phyloP scores from a whole-genome alignment of 1,284 basidiomycete genomes.

The Retiboletus flavoniger region DNA sequence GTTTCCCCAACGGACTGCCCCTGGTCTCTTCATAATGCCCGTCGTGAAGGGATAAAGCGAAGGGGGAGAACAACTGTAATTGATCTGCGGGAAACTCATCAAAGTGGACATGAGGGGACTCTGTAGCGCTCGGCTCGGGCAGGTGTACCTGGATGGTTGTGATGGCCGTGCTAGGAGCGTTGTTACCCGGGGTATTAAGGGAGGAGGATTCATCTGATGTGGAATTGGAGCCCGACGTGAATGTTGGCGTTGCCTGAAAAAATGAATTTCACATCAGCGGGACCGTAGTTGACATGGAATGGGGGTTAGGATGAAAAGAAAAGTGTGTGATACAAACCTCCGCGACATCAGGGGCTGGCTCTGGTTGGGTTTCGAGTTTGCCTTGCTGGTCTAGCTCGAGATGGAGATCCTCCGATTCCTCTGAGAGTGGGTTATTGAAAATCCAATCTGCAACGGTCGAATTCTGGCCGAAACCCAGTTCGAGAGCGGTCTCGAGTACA shows the following conservation, averaged over 20 bases:
- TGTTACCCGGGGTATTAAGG: conserved; percentile 27
- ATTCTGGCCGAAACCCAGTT: conserved; percentile 58
- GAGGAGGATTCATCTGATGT: conserved; percentile 35
- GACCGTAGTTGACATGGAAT: background rate
- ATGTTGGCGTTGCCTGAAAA: conserved; percentile 27
- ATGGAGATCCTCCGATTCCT: conserved; percentile 46
- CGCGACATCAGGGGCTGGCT: conserved; percentile 7
- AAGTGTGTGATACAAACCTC: conserved; percentile 20
- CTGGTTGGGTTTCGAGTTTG: conserved; percentile 1
- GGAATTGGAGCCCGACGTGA: conserved; percentile 32
- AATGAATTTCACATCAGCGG: conserved; percentile 12
- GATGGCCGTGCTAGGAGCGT: conserved; percentile 15
- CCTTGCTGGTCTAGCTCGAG: conserved; percentile 1
- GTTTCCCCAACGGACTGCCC: conserved; percentile 1
- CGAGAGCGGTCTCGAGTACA: conserved; percentile 65
- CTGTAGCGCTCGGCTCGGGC: conserved; percentile 30
- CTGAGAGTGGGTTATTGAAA: conserved; percentile 55
- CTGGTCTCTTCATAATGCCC: conserved; percentile 1
- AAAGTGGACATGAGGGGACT: conserved; percentile 33
- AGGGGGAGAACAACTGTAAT: conserved; percentile 27
- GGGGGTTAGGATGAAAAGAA: background rate
- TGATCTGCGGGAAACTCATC: conserved; percentile 33
- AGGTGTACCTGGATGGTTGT: conserved; percentile 21
- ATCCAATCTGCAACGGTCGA: conserved; percentile 64
- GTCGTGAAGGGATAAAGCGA: conserved; percentile 13